Evolutionary conservation across 2,329 filamentous ascomycete genomes (phyloP).

Genomic region (Microcera coccophila): DNA sequence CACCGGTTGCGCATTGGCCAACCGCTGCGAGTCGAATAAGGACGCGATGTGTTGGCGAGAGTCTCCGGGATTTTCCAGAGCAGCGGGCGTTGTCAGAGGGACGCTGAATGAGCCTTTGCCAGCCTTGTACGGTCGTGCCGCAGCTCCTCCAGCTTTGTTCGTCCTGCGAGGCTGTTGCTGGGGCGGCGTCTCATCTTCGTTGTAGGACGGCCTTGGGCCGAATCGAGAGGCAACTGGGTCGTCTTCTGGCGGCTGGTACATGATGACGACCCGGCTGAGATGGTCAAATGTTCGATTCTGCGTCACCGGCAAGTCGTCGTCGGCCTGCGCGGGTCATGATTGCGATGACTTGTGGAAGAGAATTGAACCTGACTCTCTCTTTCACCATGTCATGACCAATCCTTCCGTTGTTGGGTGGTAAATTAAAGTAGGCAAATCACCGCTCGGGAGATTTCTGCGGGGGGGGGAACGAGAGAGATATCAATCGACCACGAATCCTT

Average conservation of each 20-base stretch:
- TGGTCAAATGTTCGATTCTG: not conserved
- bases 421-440: not conserved
- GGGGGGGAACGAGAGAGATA: not conserved
- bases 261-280: slow-evolving; percentile 12
- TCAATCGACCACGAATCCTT: not conserved
- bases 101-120: slow-evolving; percentile 21
- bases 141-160: slow-evolving; percentile 18
- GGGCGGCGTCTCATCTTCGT: slow-evolving; percentile 25
- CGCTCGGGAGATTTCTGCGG: not conserved
- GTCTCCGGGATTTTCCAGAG: slow-evolving; percentile 5
- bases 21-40: slow-evolving; percentile 25
- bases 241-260: slow-evolving; percentile 16
- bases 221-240: slow-evolving; percentile 16
- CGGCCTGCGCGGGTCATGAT: not conserved
- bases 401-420: not conserved
- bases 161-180: slow-evolving; percentile 24
- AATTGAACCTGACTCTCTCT: not conserved
- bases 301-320: not conserved
- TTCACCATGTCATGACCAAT: not conserved
- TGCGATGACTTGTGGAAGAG: not conserved
- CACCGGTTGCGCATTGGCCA: slow-evolving; percentile 10
- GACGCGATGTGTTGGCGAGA: slow-evolving; percentile 19
- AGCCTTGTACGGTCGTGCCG: not conserved
- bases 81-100: slow-evolving; percentile 12
- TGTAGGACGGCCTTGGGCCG: slow-evolving; percentile 12